These are phyloP conservation scores for Gaeumannomyces tritici DNA, from an alignment of 2,329 filamentous ascomycete genomes.

Conservation along the genomic window DNA sequence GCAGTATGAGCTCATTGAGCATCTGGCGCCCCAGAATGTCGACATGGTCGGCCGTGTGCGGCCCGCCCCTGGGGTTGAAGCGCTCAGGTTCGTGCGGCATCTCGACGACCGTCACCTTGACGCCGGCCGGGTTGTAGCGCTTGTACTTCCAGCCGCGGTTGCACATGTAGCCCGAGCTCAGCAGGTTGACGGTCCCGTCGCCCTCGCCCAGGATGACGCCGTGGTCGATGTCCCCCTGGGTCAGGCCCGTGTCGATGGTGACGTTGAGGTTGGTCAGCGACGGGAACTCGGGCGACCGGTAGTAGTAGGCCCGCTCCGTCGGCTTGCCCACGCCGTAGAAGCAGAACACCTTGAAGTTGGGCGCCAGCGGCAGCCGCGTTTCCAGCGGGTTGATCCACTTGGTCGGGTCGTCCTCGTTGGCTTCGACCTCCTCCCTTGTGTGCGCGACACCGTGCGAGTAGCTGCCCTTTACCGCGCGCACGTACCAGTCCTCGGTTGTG, in stretches of 20 bases:
- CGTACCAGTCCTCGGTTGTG: constrained; percentile 79
- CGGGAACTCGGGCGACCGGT: constrained; percentile 57
- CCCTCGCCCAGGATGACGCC: constrained; percentile 95
- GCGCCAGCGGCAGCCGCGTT: constrained; percentile 75
- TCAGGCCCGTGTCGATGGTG: constrained; percentile 60
- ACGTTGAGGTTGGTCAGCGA: constrained; percentile 60
- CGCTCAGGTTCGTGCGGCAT: constrained; percentile 95
- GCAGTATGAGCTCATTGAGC: constrained; percentile 82
- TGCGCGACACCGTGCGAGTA: constrained; percentile 88
- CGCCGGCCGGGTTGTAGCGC: constrained; percentile 81
- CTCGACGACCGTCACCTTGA: constrained; percentile 77
- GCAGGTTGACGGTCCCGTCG: constrained; percentile 88
- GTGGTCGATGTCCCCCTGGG: constrained; percentile 58
- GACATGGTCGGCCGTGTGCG: constrained; percentile 78
- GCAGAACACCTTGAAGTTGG: constrained; percentile 88
- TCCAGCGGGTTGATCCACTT: constrained; percentile 98
- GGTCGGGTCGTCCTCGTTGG: constrained; percentile 61
- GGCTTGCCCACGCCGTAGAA: constrained; percentile 95
- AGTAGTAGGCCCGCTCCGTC: constrained; percentile 89
- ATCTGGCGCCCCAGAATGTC: constrained; percentile 86
- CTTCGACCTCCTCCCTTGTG: constrained; percentile 69
- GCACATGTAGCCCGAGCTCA: constrained; percentile 95
- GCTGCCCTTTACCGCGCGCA: constrained; percentile 56
- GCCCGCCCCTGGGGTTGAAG: constrained; percentile 71
- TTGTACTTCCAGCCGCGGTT: constrained; percentile 89